Evolutionary conservation across 345 rosid species (phyloP).

Genomic region (Rhodamnia argentea): DNA sequence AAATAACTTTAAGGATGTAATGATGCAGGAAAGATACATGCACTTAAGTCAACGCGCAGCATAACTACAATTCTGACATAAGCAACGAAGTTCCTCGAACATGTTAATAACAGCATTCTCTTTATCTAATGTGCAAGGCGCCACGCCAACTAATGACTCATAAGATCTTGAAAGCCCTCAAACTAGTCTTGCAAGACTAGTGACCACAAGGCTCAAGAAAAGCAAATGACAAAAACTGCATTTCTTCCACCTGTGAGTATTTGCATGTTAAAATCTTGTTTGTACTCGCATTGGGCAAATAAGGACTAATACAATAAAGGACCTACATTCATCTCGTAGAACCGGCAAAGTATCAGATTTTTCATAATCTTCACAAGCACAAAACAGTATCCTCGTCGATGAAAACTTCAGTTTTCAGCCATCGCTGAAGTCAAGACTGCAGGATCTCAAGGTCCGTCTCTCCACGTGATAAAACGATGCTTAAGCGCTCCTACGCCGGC

Average conservation of each 20-base stretch:
- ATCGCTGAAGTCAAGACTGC: neutral
- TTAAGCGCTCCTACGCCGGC: neutral
- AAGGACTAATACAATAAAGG: neutral
- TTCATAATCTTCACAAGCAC: neutral
- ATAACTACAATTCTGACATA: neutral
- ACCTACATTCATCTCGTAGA: neutral
- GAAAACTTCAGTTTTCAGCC: neutral
- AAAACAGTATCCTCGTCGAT: neutral
- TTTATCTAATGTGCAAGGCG: neutral
- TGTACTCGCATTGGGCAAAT: neutral
- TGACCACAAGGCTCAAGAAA: neutral
- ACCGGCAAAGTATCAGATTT: neutral
- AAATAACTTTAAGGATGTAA: neutral
- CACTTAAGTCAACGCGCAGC: neutral
- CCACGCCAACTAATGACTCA: neutral
- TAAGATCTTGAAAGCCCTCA: neutral
- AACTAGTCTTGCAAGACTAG: neutral
- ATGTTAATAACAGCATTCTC: neutral
- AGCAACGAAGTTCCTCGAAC: neutral
- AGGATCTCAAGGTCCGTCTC: neutral
- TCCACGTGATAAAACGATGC: neutral
- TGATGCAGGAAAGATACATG: neutral
- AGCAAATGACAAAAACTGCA: neutral
- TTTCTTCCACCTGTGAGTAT: neutral
- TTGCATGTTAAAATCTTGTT: neutral